Conservation (phyloP, 2,329 filamentous ascomycete genomes). For the Sphaceloma murrayae region DNA sequence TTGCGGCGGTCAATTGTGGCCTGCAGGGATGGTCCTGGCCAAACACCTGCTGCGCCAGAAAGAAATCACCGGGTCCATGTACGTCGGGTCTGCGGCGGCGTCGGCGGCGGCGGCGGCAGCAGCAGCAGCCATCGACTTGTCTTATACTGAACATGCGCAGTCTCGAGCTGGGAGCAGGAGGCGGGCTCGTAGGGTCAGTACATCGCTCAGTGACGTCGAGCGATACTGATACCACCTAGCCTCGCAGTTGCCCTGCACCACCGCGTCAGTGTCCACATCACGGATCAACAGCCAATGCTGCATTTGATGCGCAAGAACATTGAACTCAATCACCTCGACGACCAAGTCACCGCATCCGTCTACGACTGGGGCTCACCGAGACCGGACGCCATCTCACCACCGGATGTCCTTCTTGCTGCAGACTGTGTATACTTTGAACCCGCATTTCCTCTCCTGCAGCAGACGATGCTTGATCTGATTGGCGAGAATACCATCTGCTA, state of each 20-base stretch:
- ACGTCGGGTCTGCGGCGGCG: no score
- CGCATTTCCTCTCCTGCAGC: slow-evolving; percentile 76
- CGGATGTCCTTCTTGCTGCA: slow-evolving; percentile 80
- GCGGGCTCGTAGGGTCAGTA: slow-evolving; percentile 63
- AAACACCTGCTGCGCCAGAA: slow-evolving; percentile 69
- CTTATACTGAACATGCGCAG: slow-evolving; percentile 43
- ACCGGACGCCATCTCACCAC: slow-evolving; percentile 39
- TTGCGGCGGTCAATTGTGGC: slow-evolving; percentile 91
- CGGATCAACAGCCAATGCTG: slow-evolving; percentile 81
- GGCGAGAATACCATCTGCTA: slow-evolving; percentile 56
- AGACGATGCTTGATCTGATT: slow-evolving; percentile 67
- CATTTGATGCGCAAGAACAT: slow-evolving; percentile 81
- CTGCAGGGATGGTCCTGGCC: slow-evolving; percentile 77
- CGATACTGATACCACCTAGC: slow-evolving; percentile 24
- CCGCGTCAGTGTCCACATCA: slow-evolving; percentile 57
- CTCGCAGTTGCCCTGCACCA: slow-evolving; percentile 51
- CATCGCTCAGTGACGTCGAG: slow-evolving; percentile 6
- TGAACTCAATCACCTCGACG: slow-evolving; percentile 60
- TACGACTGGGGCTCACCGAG: slow-evolving; percentile 62
- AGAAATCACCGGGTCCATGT: slow-evolving; percentile 6
- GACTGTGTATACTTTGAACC: slow-evolving; percentile 98
- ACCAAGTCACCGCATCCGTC: slow-evolving; percentile 55
- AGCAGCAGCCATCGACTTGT: slow-evolving; percentile 16
- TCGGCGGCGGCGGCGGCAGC: no score
- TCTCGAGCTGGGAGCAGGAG: slow-evolving; percentile 84